phyloP scores from a whole-genome alignment of 2,329 filamentous ascomycete species.

The Ophiosphaerella herpotricha region DNA sequence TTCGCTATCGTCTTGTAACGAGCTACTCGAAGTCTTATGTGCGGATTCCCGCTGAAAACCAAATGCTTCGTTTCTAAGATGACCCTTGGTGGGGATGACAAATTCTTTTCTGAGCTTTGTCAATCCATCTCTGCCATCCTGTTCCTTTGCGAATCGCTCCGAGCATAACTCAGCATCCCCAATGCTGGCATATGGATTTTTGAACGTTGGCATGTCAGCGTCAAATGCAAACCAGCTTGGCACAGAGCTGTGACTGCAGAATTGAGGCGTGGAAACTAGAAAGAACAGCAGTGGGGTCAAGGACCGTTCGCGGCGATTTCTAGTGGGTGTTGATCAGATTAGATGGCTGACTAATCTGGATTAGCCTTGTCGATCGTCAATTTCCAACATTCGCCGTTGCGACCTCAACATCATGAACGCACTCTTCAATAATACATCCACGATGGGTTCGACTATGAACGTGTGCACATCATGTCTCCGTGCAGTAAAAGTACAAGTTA shows the following conservation, averaged over 20 bases:
- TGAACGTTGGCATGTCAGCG: conserved; percentile 29
- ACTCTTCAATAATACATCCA: neutral
- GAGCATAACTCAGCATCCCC: conserved; percentile 29
- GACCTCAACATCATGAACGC: conserved; percentile 14
- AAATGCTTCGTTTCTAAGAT: conserved; percentile 66
- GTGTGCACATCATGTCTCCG: conserved; percentile 41
- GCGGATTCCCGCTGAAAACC: conserved; percentile 17
- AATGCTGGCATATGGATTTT: conserved; percentile 29
- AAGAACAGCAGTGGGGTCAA: neutral
- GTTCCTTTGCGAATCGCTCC: conserved; percentile 34
- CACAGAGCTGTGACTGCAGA: neutral
- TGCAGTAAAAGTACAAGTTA: conserved; percentile 8
- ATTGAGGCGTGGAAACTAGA: neutral
- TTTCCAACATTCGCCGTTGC: conserved; percentile 3
- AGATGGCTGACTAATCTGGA: too few species aligned
- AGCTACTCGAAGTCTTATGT: neutral
- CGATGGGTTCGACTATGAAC: conserved; percentile 33
- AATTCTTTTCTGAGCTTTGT: conserved; percentile 66
- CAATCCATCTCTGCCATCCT: conserved; percentile 47
- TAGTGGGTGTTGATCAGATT: too few species aligned
- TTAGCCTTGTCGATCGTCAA: too few species aligned
- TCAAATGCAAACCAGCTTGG: neutral
- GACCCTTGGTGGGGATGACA: conserved; percentile 73
- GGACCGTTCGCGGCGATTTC: too few species aligned
- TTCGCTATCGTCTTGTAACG: conserved; percentile 40